Evolutionary conservation across 495 filamentous ascomycete genomes (phyloP), one percentile per base, ranked within the genome.

Genomic region (Penicillium manginii): DNA sequence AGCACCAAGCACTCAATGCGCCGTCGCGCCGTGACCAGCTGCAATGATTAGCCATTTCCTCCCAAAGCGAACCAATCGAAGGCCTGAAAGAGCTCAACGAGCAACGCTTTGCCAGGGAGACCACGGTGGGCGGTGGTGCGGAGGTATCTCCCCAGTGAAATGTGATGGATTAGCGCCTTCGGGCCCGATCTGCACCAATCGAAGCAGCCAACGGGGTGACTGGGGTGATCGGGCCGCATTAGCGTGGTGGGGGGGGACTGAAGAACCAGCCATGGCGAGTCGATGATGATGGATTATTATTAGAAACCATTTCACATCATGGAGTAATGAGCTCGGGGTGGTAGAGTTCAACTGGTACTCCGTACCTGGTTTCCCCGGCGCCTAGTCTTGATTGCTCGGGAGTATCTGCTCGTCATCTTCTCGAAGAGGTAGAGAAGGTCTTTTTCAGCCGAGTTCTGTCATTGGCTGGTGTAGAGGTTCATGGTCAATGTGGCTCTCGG

Each of bases 141-240:
- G 48, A 52, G 54, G 32, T 26, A 61, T 40, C 35, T 58, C 15
- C 46, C 58, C 55, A 63, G 50, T 60, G 43, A 65, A 17, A 33
- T 57, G 64, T 67, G 64, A 67, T 52, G 64, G 45, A 48, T 61
- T 67, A 65, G 67, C 67, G 64, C 67, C 59, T 29, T 18, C 46
- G 12, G 52, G 47, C 15, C 64, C 62, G 67, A 70, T 70, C 59
- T 67, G 51, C 40, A 14, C 14, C 14, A 48, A 10, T 35, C 22
- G 17, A 15, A 50, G 39, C 33, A 50, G 55, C 42, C 35, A 47
- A 33, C 45, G 37, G 45, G 57, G 64, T 70, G 62, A 68, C 43
- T 59, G 32, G 58, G 53, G 67, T 70, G 67, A 70, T 47, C 40
- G 53, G 60, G 35, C 67, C 51, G 67, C 67, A 70, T 70, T 70